Base-by-base conservation (phyloP, 2,329 filamentous ascomycete genomes). In the Fusarium domesticum region DNA sequence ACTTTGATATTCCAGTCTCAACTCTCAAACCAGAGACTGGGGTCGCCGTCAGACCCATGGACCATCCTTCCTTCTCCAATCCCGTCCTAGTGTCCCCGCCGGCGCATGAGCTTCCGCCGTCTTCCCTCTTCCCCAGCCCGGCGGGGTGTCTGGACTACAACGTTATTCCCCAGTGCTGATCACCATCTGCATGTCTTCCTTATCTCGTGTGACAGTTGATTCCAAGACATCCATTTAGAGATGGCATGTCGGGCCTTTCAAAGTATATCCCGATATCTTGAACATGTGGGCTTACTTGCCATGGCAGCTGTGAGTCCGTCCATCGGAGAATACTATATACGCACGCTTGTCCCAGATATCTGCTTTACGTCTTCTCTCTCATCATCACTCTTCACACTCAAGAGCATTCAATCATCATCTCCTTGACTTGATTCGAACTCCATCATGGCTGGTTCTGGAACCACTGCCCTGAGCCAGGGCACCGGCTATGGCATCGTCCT, bases 401-500 rank as follows among this genome's bases (percentile, higher is more conserved):
- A n/a, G n/a, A n/a, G n/a, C n/a, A n/a, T n/a, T n/a, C n/a, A n/a
- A n/a, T n/a, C n/a, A 28, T 28, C 10, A 12, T 12, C 23, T 28
- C 23, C 23, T 28, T 28, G 23, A 12, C 23, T 12, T 28, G 14
- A 28, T 28, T 28, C 23, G 14, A 11, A 28, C 7, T 28, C 11
- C 19, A 20, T 17, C 19, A 44, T 47, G 45, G 41, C 45, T 30
- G 37, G 45, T 15, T 45, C 48, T 25, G 41, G 41, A n/a, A 37
- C 37, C 15, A 18, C 43, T 10, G 42, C 75, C 16, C 63, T 78
- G 5, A 67, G 67, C 51, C 80, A 85, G 59, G 80, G 78, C 44
- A 83, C 82, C 54, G 87, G 87, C 61, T 90, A 90, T 77, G 86
- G 85, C 60, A 82, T 90, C 57, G 79, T 91, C 42, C 68, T 90